Evolutionary conservation across 148 eudicot species (phyloP), one percentile per base, ranked within the genome.

Genomic region (Rhododendron henanense): DNA sequence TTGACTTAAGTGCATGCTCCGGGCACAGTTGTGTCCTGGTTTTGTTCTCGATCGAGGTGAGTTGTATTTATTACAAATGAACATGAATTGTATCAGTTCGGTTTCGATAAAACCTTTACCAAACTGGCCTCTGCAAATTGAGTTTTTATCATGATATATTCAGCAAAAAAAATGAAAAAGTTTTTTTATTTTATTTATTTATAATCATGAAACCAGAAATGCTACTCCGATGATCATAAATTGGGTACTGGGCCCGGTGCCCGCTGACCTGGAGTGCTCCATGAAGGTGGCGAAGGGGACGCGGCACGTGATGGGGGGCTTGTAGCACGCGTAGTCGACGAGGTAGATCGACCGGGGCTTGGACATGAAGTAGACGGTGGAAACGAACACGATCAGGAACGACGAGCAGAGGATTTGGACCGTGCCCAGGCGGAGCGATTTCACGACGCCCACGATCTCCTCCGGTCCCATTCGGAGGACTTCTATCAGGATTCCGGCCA

Each of bases 361-460:
- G 11, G 94, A 92, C 94, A 88, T 90, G 91, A 90, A 90, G 44
- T 92, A 92, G 84, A 92, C 84, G 1, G 94, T 92, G 41, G 92
- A 44, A 76, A 92, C 47, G 88, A 92, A 88, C 78, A 90, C n/a
- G 53, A 88, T 33, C 41, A 90, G 61, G 83, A 92, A 90, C 2
- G 88, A 83, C 0, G 92, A 90, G 55, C 90, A 88, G 45, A 95
- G 88, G 39, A 91, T 69, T 53, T 92, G 93, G 76, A 92, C 65
- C 15, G 79, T 25, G 71, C 92, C 90, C 25, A 93, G 82, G 5
- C 81, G 89, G 44, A 95, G 87, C 1, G 95, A 88, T 6, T 81
- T 75, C 44, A 82, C 11, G 1, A 86, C 57, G 69, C 41, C 1
- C 50, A 91, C 21, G 35, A 92, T 86, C 1, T 93, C 90, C 0